Evolutionary conservation across 1,284 basidiomycete genomes (phyloP).

Genomic region (Dichomitus squalens): DNA sequence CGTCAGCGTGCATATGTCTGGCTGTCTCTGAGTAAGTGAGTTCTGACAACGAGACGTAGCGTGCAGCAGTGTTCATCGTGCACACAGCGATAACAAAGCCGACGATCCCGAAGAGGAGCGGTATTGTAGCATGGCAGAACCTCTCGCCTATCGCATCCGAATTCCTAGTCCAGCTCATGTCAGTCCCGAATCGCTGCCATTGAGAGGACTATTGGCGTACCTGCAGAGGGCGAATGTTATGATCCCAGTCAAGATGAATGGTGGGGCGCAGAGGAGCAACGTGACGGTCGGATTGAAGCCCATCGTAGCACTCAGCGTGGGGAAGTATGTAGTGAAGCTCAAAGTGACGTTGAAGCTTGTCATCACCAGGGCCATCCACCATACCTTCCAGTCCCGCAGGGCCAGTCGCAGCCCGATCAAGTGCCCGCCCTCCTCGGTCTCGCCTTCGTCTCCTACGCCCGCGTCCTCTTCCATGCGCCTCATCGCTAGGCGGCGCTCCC

Average conservation of each 20-base stretch:
- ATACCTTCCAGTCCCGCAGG: slow-evolving; percentile 72
- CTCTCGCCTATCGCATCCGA: slow-evolving; percentile 72
- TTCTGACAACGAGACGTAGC: not conserved
- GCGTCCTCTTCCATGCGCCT: slow-evolving; percentile 77
- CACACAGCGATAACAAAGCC: slow-evolving; percentile 76
- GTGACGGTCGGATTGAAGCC: slow-evolving; percentile 66
- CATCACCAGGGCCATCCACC: slow-evolving; percentile 64
- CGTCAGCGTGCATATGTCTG: not conserved
- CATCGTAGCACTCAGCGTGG: slow-evolving; percentile 68
- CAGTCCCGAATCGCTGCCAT: too few species aligned
- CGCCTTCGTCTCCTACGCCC: slow-evolving; percentile 48
- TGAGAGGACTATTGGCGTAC: slow-evolving; percentile 35
- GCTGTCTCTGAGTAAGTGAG: too few species aligned
- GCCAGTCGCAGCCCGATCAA: slow-evolving; percentile 57
- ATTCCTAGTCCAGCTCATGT: slow-evolving; percentile 52
- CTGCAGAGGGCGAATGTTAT: slow-evolving; percentile 51
- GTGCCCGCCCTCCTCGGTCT: slow-evolving; percentile 35
- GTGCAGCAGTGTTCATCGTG: slow-evolving; percentile 35
- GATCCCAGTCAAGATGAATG: slow-evolving; percentile 70
- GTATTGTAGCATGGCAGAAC: slow-evolving; percentile 61
- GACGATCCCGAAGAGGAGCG: slow-evolving; percentile 61
- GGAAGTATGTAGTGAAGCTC: slow-evolving; percentile 81
- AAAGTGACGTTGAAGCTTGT: slow-evolving; percentile 54
- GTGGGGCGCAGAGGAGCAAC: slow-evolving; percentile 75
- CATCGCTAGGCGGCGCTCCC: slow-evolving; percentile 67